Evolutionary conservation across 352 stramenopile species (phyloP).

Genomic region (Plasmopara muralis): DNA sequence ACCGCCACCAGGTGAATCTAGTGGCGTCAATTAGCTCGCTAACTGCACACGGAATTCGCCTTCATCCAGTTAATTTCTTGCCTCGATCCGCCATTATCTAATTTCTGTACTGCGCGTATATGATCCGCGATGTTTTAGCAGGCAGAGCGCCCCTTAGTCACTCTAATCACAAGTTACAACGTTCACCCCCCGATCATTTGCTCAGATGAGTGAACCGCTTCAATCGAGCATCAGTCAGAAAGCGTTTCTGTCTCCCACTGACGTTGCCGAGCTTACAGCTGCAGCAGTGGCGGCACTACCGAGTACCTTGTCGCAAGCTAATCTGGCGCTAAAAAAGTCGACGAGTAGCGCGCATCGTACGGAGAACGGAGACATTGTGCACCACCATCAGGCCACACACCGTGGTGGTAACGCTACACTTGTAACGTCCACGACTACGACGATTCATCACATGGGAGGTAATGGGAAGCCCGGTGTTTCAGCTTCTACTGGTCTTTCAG

Average conservation of each 20-base stretch:
- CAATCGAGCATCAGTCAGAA: constrained; percentile 43
- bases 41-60: background rate
- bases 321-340: constrained; percentile 41
- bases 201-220: constrained; percentile 42
- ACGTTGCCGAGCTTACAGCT: constrained; percentile 72
- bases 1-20: constrained; percentile 6
- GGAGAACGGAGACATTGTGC: constrained; percentile 71
- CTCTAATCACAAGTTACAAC: background rate
- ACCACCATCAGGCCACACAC: constrained; percentile 72
- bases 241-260: constrained; percentile 62
- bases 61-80: background rate
- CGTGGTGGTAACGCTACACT: constrained; percentile 60
- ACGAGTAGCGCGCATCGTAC: constrained; percentile 46
- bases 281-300: constrained; percentile 62
- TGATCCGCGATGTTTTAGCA: constrained; percentile 17
- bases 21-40: background rate
- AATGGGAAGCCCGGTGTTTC: constrained; percentile 13
- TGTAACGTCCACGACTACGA: constrained; percentile 72
- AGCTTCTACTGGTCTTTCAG: background rate
- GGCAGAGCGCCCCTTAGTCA: constrained; percentile 10
- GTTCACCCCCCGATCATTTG: background rate
- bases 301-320: constrained; percentile 50
- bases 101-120: constrained; percentile 12
- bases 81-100: constrained; percentile 9
- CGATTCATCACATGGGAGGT: constrained; percentile 54